Evolutionary conservation across 345 rosid genomes (phyloP).

Genomic region (Capsella bursapastoris): DNA sequence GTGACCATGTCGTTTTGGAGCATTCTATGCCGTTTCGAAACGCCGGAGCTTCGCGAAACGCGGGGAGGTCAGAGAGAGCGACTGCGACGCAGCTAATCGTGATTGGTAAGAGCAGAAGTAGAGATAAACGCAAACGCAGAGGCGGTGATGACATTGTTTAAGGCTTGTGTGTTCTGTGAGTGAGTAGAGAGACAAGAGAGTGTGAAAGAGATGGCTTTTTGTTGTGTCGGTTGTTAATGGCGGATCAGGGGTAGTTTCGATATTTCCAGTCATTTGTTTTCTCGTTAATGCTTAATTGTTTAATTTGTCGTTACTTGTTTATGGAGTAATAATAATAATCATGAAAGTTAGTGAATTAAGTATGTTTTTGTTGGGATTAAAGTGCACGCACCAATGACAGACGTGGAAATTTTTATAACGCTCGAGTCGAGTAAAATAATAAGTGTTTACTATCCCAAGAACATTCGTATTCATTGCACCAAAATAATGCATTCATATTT

Average conservation of each 20-base stretch:
- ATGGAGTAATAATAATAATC: background rate
- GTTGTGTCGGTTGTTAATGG: constrained; percentile 20
- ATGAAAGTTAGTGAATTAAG: background rate
- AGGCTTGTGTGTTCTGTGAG: background rate
- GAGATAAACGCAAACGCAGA: constrained; percentile 29
- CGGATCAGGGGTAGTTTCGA: constrained; percentile 24
- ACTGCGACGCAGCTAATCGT: constrained; percentile 12
- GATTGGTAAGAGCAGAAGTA: constrained; percentile 25
- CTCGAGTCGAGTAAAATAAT: too few relatives aligned
- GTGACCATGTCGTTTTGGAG: constrained; percentile 47
- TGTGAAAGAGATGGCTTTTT: background rate
- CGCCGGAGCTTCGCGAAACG: constrained; percentile 71
- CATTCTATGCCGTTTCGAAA: constrained; percentile 76
- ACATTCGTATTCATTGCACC: background rate
- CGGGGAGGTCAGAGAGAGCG: constrained; percentile 44
- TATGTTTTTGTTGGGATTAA: too few relatives aligned
- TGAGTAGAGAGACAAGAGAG: constrained; percentile 19
- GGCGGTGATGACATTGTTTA: constrained; percentile 13
- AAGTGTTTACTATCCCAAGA: background rate
- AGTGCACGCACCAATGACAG: background rate
- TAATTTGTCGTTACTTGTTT: constrained; percentile 11
- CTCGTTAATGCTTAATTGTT: background rate
- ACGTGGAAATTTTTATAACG: background rate
- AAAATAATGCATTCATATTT: background rate
- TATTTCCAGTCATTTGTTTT: background rate